Base-by-base conservation (phyloP, 768 basidiomycete genomes). In the Serendipita sp. region DNA sequence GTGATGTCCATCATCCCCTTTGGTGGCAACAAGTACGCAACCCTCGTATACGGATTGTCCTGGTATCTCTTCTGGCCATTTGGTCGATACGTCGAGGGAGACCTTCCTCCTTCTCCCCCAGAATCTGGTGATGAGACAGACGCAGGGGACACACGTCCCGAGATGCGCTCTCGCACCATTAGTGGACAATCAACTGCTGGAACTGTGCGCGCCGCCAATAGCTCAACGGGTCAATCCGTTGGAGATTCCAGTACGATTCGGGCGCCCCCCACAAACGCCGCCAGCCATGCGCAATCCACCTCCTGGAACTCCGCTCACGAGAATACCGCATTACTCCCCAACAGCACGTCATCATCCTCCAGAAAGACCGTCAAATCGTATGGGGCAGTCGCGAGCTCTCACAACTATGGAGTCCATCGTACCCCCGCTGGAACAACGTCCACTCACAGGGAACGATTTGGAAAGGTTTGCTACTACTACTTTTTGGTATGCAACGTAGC, bases 1-100 rank as follows among this genome's bases (percentile, higher is more conserved):
- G 34, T 94, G 16, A 78, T 99, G 34, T 85, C 80, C 70, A 63
- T 87, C 47, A 76, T 92, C 3, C 89, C 94, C 0, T 80, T 81
- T 53, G 95, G 96, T 11, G 92, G 92, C 47, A 79, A 79, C 68
- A 85, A 83, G 58, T 98, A 95, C 72, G 83, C 90, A 2, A 82
- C 81, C n/a, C 79, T 98, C 35, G 77, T 97, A 3, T 92, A 84
- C 70, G 96, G 96, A 13, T 76, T 99, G 30, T 93, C 92, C 3
- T 96, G 93, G 89, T 99, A 99, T 73, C 81, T 97, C 63, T 83
- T 83, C 24, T 98, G 96, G 96, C 96, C 96, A 1, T 99, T 99
- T 72, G 94, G 96, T 18, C 97, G 97, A 74, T 99, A 98, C 72
- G 91, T 99, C 56, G 93, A 97, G 73, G 91, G 92, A 10, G 85